These are phyloP conservation scores for Phialemonium atrogriseum DNA, from an alignment of 2,329 filamentous ascomycete species.

Conservation along the genomic window DNA sequence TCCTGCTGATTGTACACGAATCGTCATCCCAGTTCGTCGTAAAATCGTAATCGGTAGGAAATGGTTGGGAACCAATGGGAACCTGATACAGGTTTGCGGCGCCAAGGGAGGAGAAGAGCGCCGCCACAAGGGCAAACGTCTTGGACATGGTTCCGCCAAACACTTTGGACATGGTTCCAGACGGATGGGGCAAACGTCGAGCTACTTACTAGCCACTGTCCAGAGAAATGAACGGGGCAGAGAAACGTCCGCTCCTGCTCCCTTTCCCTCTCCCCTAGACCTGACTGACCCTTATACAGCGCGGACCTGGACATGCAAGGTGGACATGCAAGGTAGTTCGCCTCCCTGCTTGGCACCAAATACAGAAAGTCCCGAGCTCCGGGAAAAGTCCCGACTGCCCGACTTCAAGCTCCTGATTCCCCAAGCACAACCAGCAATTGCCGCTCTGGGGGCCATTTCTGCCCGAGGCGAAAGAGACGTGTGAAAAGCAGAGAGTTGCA, in stretches of 20 bases:
- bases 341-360: neutral
- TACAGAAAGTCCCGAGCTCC: constrained; percentile 3
- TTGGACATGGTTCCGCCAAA: constrained; percentile 3
- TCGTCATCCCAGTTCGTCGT: constrained; percentile 1
- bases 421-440: constrained; percentile 1
- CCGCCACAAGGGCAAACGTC: constrained; percentile 1
- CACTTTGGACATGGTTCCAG: constrained; percentile 2
- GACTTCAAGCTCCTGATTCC: neutral
- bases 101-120: constrained; percentile 1
- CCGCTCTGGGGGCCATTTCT: neutral
- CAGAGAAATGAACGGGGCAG: neutral
- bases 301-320: constrained; percentile 1
- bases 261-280: too few species aligned
- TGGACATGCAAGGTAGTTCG: neutral
- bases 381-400: constrained; percentile 2
- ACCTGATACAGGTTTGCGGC: constrained; percentile 2
- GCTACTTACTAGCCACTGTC: neutral
- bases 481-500: constrained; percentile 1
- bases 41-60: constrained; percentile 2
- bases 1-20: constrained; percentile 2
- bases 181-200: too few species aligned
- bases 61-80: neutral
- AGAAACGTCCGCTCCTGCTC: neutral
- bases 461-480: constrained; percentile 1
- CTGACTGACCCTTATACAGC: constrained; percentile 3